Percentiles rank a stretch among this genome's conserved stretches.
Evolutionary conservation across 2,329 filamentous ascomycete species (phyloP).

Genomic region (Penicillium rolfsii): DNA sequence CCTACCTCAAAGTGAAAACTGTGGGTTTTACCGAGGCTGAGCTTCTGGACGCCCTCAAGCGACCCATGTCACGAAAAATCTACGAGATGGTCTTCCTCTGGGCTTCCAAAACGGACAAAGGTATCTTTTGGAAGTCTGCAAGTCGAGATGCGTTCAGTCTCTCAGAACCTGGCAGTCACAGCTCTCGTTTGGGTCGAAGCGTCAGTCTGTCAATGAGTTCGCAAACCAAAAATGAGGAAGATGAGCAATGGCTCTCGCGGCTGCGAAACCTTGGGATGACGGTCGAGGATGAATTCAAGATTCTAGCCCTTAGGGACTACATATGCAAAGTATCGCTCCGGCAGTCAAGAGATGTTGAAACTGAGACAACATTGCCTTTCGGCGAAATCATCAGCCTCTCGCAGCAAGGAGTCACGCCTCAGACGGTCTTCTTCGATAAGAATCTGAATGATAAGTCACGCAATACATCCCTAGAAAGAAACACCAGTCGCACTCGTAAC

Average conservation of each 20-base stretch:
- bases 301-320: conserved; percentile 84
- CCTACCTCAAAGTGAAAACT: conserved; percentile 77
- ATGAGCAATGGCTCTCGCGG: conserved; percentile 88
- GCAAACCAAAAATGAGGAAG: conserved; percentile 80
- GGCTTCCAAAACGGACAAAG: conserved; percentile 79
- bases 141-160: conserved; percentile 72
- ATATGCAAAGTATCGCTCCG: conserved; percentile 83
- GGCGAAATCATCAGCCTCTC: conserved; percentile 75
- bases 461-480: conserved; percentile 30
- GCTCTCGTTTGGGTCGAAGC: conserved; percentile 56
- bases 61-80: conserved; percentile 74
- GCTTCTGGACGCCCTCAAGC: conserved; percentile 80
- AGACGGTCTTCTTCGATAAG: conserved; percentile 92
- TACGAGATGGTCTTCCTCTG: conserved; percentile 85
- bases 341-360: conserved; percentile 58
- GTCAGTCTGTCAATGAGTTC: conserved; percentile 57
- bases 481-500: conserved; percentile 31
- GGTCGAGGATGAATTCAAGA: conserved; percentile 83
- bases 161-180: conserved; percentile 60
- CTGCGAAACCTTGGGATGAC: conserved; percentile 81
- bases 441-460: conserved; percentile 57
- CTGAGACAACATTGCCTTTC: conserved; percentile 49
- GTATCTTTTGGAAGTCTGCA: conserved; percentile 83
- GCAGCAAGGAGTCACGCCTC: conserved; percentile 74
- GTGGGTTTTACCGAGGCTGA: conserved; percentile 71